A percentile compares a stretch with the other conserved stretches of the same genome.
Conservation (phyloP, 805 yeast species). For the Lachancea kluyveri region DNA sequence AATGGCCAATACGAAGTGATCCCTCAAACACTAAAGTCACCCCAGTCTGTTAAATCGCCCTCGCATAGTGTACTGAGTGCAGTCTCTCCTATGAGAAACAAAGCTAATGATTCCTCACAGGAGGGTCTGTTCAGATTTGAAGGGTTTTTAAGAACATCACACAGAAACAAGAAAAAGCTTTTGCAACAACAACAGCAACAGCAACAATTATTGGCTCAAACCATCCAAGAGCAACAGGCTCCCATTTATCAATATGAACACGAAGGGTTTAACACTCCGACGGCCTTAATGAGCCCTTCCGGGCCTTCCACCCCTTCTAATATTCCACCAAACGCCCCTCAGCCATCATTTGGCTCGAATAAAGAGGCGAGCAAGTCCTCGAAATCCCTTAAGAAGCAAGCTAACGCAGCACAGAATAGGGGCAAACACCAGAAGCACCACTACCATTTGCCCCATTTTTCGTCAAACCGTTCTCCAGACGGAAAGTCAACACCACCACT, state of each 20-base stretch:
- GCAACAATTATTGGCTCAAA: constrained; percentile 21
- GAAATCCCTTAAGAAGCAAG: constrained; percentile 3
- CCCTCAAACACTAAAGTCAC: constrained; percentile 3
- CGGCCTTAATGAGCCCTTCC: no score
- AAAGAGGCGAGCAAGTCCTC: constrained; percentile 3
- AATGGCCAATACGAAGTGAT: constrained; percentile 6
- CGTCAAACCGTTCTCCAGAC: constrained; percentile 10
- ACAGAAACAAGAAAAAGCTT: constrained; percentile 30
- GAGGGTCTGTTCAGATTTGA: constrained; percentile 41
- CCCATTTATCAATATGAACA: constrained; percentile 4
- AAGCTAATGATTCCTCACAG: constrained; percentile 29
- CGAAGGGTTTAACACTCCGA: neutral
- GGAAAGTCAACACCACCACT: constrained; percentile 8
- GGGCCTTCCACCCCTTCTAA: constrained; percentile 5
- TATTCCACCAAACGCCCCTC: constrained; percentile 1
- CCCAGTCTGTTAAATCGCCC: constrained; percentile 8
- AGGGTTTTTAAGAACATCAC: constrained; percentile 34
- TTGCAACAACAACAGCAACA: constrained; percentile 21
- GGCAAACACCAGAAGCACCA: constrained; percentile 17
- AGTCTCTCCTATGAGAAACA: constrained; percentile 15
- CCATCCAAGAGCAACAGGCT: constrained; percentile 17
- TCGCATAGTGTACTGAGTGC: constrained; percentile 21
- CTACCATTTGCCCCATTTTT: constrained; percentile 23
- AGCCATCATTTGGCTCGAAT: constrained; percentile 3
- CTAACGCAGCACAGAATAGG: constrained; percentile 3